These are phyloP conservation scores for Ogataea polymorpha DNA, from an alignment of 805 yeast genomes.

Conservation along the genomic window DNA sequence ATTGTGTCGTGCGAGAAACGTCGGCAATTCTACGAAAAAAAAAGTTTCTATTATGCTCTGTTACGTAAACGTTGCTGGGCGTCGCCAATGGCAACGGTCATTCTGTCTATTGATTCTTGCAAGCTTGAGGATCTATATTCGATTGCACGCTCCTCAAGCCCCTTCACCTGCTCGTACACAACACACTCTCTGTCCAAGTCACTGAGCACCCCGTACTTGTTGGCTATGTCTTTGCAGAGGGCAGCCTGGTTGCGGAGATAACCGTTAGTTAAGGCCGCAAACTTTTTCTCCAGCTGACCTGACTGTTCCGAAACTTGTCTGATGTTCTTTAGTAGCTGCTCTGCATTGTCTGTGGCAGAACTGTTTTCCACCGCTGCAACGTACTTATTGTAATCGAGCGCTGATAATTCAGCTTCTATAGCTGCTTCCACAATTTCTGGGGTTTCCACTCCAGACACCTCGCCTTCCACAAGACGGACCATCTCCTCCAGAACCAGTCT, in stretches of 20 bases:
- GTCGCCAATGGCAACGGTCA: conserved; percentile 9
- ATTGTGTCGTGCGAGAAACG: background rate
- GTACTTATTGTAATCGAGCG: conserved; percentile 4
- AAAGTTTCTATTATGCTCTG: background rate
- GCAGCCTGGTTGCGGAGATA: conserved; percentile 29
- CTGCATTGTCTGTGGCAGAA: conserved; percentile 15
- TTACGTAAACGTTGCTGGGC: conserved; percentile 8
- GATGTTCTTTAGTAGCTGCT: conserved; percentile 12
- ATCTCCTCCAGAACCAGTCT: conserved; percentile 8
- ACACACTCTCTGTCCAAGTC: conserved; percentile 10
- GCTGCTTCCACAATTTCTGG: conserved; percentile 1
- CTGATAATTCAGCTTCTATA: conserved; percentile 5
- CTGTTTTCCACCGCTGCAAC: conserved; percentile 8
- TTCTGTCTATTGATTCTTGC: conserved; percentile 13
- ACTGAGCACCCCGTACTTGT: conserved; percentile 7
- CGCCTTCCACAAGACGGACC: background rate
- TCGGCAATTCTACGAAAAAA: background rate
- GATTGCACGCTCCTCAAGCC: conserved; percentile 13
- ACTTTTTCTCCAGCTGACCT: conserved; percentile 31
- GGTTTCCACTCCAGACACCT: background rate
- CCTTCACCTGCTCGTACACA: conserved; percentile 8
- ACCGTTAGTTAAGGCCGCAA: conserved; percentile 31
- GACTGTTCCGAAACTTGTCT: conserved; percentile 20
- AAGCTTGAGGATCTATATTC: conserved; percentile 3
- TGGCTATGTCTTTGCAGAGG: conserved; percentile 9